These are phyloP conservation scores for Colletotrichum eremochloae DNA, from an alignment of 2,329 filamentous ascomycete genomes.

Conservation along the genomic window DNA sequence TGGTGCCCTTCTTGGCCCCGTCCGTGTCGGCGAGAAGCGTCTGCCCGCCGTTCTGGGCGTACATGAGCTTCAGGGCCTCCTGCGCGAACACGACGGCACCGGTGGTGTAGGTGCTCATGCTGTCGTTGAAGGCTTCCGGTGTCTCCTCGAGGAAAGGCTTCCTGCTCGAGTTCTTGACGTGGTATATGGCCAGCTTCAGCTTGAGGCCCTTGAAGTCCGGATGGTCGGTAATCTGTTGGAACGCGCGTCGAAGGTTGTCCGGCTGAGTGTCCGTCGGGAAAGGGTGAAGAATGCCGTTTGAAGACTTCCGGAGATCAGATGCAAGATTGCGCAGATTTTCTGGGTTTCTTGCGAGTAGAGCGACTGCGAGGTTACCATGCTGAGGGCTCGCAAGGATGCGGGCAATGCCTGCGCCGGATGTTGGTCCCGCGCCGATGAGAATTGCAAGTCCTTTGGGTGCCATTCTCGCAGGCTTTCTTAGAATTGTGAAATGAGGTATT, in stretches of 20 bases:
- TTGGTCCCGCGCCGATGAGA: constrained; percentile 63
- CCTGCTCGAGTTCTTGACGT: constrained; percentile 67
- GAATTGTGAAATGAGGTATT: too few relatives aligned
- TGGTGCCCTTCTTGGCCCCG: constrained; percentile 66
- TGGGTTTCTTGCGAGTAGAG: constrained; percentile 63
- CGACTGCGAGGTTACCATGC: constrained; percentile 68
- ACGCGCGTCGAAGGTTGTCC: constrained; percentile 60
- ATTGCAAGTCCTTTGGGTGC: constrained; percentile 63
- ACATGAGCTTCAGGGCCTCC: constrained; percentile 63
- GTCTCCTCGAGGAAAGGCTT: constrained; percentile 69
- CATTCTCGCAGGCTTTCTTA: constrained; percentile 49
- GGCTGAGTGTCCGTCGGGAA: constrained; percentile 66
- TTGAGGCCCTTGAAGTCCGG: constrained; percentile 63
- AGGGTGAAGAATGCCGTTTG: constrained; percentile 61
- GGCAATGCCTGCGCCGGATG: constrained; percentile 68
- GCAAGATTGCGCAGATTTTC: constrained; percentile 59
- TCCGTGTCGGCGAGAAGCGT: constrained; percentile 57
- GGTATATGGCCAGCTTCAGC: constrained; percentile 66
- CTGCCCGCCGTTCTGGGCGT: constrained; percentile 63
- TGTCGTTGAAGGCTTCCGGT: constrained; percentile 61
- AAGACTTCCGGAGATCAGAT: constrained; percentile 55
- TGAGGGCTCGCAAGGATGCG: constrained; percentile 63
- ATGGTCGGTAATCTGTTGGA: constrained; percentile 63
- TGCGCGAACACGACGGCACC: constrained; percentile 69
- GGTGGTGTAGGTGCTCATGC: constrained; percentile 65